phyloP scores from a whole-genome alignment of 768 basidiomycete species.

The Russula virescens region DNA sequence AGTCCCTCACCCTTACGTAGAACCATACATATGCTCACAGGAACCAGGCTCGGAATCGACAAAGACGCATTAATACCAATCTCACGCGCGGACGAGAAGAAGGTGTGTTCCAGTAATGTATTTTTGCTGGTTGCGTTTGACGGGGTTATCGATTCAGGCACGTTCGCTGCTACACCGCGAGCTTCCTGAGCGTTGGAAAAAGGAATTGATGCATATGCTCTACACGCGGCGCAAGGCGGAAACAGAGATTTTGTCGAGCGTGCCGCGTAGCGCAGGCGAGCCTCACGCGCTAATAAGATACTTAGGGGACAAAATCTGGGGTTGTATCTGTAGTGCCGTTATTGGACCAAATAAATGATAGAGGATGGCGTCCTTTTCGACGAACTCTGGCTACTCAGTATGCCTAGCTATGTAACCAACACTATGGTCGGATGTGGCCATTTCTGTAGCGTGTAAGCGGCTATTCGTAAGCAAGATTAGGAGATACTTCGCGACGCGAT shows the following conservation, averaged over 20 bases:
- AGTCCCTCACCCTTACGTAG: conserved; percentile 19
- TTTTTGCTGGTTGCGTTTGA: background rate
- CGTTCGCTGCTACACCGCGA: conserved; percentile 50
- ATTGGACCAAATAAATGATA: no score
- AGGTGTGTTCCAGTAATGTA: conserved; percentile 39
- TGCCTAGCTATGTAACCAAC: background rate
- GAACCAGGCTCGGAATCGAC: conserved; percentile 51
- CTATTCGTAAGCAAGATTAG: conserved; percentile 16
- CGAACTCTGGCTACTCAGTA: background rate
- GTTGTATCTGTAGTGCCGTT: background rate
- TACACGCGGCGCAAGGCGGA: conserved; percentile 86
- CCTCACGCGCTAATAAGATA: conserved; percentile 27
- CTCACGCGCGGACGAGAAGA: conserved; percentile 64
- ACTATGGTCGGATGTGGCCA: background rate
- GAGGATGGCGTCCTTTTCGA: background rate
- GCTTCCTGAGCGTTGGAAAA: conserved; percentile 65
- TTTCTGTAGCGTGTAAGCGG: no score
- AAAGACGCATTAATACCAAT: conserved; percentile 62
- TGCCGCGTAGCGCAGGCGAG: background rate
- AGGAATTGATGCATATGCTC: conserved; percentile 76
- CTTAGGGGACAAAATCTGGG: conserved; percentile 26
- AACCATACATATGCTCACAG: background rate
- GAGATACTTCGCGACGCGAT: conserved; percentile 9
- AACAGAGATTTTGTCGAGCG: conserved; percentile 60
- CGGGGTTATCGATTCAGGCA: conserved; percentile 41